Conservation (phyloP, 1,139 yeast genomes). For the Candida tropicalis region DNA sequence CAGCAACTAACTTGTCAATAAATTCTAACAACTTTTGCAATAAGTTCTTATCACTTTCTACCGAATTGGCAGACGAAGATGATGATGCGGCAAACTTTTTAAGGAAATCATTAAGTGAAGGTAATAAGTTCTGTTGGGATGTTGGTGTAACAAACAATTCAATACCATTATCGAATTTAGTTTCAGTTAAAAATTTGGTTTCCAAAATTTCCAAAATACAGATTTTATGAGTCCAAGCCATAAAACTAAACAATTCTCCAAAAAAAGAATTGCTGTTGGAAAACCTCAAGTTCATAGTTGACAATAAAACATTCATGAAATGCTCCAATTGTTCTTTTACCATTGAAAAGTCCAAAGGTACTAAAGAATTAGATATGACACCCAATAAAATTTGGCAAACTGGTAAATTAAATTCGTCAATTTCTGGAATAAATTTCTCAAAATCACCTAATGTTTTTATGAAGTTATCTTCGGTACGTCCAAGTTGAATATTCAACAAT, state of each 20-base stretch:
- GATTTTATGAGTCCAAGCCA: constrained; percentile 34
- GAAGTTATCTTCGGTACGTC: constrained; percentile 6
- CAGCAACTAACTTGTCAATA: constrained; percentile 21
- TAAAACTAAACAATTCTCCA: constrained; percentile 42
- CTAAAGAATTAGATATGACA: constrained; percentile 15
- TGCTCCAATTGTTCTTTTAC: constrained; percentile 16
- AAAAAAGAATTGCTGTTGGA: constrained; percentile 36
- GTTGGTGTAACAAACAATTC: constrained; percentile 12
- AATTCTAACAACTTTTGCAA: constrained; percentile 24
- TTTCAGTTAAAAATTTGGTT: constrained; percentile 25
- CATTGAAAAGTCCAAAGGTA: not conserved
- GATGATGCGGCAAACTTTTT: constrained; percentile 37
- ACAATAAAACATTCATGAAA: constrained; percentile 45
- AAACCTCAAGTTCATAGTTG: constrained; percentile 47
- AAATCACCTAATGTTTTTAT: constrained; percentile 24
- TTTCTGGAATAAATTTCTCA: constrained; percentile 18
- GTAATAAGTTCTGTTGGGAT: constrained; percentile 20
- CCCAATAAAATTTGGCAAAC: constrained; percentile 50
- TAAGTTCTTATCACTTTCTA: constrained; percentile 23
- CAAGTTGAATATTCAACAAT: constrained; percentile 24
- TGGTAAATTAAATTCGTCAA: constrained; percentile 58
- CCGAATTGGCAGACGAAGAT: constrained; percentile 26
- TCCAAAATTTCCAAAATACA: constrained; percentile 34
- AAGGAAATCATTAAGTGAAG: constrained; percentile 40
- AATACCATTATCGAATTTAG: constrained; percentile 17